Percentiles rank a stretch among this genome's conserved stretches.
Conservation (phyloP, 305 asterid species). For the Fraxinus dipetala region DNA sequence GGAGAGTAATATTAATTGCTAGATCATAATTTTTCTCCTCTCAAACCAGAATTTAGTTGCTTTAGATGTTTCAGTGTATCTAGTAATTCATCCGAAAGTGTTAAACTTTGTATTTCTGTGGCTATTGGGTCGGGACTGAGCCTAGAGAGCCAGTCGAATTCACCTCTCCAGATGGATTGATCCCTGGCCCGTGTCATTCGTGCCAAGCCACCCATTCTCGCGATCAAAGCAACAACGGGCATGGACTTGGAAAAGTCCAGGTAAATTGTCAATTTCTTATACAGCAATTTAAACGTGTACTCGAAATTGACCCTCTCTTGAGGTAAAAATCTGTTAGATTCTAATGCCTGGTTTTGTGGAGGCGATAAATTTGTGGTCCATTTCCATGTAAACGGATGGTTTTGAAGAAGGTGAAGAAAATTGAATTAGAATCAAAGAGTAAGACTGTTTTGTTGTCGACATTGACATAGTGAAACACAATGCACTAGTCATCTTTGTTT, state of each 20-base stretch:
- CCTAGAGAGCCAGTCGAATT: neutral
- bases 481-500: neutral
- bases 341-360: neutral
- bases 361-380: neutral
- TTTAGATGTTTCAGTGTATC: neutral
- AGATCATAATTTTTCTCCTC: neutral
- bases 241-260: neutral
- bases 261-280: neutral
- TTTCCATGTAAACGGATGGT: neutral
- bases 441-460: neutral
- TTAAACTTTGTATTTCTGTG: neutral
- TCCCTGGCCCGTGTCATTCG: neutral
- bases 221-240: neutral
- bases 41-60: neutral
- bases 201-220: neutral
- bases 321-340: neutral
- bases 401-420: neutral
- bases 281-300: neutral
- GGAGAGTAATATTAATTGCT: conserved; percentile 16
- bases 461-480: neutral
- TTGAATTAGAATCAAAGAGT: neutral
- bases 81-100: neutral
- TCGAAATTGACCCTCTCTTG: neutral
- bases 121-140: neutral
- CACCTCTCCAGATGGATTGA: neutral